These are phyloP conservation scores for Monosporozyma yasuniensis DNA, from an alignment of 805 yeast species.

Conservation along the genomic window DNA sequence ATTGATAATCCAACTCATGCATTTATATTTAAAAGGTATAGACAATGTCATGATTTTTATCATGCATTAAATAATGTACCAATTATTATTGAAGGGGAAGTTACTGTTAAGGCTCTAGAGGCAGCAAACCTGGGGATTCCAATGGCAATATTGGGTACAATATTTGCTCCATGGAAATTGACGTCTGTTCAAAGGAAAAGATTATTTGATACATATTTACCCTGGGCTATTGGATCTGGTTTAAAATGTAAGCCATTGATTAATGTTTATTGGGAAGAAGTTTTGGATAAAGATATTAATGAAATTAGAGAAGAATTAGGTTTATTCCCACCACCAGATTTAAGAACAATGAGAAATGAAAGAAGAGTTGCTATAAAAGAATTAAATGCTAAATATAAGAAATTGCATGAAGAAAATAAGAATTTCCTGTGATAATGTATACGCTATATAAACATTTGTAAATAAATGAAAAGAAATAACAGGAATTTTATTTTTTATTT, in stretches of 20 bases:
- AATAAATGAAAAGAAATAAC: not conserved
- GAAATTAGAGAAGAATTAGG: conserved; percentile 66
- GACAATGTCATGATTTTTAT: conserved; percentile 95
- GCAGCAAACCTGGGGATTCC: conserved; percentile 88
- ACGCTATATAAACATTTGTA: not conserved
- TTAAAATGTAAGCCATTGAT: conserved; percentile 64
- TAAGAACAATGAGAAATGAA: conserved; percentile 51
- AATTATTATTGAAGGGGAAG: conserved; percentile 90
- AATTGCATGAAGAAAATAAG: not conserved
- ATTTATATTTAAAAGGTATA: conserved; percentile 83
- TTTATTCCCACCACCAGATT: conserved; percentile 70
- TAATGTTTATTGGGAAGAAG: conserved; percentile 87
- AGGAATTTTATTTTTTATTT: not conserved
- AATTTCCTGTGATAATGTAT: not conserved
- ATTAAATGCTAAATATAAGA: conserved; percentile 22
- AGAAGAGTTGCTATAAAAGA: conserved; percentile 16
- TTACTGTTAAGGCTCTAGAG: conserved; percentile 86
- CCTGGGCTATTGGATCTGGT: conserved; percentile 80
- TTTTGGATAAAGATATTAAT: conserved; percentile 60
- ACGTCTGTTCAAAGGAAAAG: conserved; percentile 53
- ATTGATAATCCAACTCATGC: conserved; percentile 88
- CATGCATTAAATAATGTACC: conserved; percentile 89
- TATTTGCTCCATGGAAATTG: conserved; percentile 79
- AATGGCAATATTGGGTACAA: conserved; percentile 88
- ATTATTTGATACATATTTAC: conserved; percentile 62